Base-by-base conservation (phyloP, 352 stramenopile species). In the Phytophthora citricola region DNA sequence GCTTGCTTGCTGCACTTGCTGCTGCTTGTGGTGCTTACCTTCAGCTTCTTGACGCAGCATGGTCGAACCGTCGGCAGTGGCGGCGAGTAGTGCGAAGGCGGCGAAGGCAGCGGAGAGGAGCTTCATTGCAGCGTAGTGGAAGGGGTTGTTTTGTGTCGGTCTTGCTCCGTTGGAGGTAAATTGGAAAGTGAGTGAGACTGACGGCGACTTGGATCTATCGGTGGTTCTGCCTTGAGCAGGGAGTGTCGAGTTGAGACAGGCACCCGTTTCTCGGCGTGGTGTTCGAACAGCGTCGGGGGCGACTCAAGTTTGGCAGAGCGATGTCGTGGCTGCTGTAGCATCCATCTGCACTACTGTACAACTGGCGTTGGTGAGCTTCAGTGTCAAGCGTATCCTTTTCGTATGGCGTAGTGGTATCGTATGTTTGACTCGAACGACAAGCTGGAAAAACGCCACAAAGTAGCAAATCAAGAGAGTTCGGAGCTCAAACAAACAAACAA, bases 401-500 rank as follows among this genome's bases (percentile, higher is more conserved):
- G 31, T 36, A 36, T 36, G 31, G 31, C 9, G 31, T 36, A 14
- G 31, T 36, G 8, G 31, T 36, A 36, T 36, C 24, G 22, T 51
- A 51, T 51, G 44, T 38, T 51, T 36, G 15, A 7, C 10, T 38
- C 26, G 44, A 32, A 31, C 43, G 43, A 48, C 20, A n/a, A 9
- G 22, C 17, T 12, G 20, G 5, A 22, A 15, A 48, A 48, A 51
- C 26, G 9, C 24, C 44, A 36, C 44, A 20, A 38, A 51, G 22
- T 14, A 24, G 26, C 44, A 51, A 51, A 51, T 51, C 44, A 38
- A 51, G 43, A 47, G 41, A 47, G 14, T 43, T 43, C 14, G 4
- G 14, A 22, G 12, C 31, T 36, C 31, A 9, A 12, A 36, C 31
- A 36, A 36, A 36, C 11, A 36, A 36, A 36, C 11, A 36, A 36